A percentile compares a stretch with the other conserved stretches of the same genome.
These are phyloP conservation scores for Coffea canephora DNA, from an alignment of 257 asterid genomes.

Conservation along the genomic window DNA sequence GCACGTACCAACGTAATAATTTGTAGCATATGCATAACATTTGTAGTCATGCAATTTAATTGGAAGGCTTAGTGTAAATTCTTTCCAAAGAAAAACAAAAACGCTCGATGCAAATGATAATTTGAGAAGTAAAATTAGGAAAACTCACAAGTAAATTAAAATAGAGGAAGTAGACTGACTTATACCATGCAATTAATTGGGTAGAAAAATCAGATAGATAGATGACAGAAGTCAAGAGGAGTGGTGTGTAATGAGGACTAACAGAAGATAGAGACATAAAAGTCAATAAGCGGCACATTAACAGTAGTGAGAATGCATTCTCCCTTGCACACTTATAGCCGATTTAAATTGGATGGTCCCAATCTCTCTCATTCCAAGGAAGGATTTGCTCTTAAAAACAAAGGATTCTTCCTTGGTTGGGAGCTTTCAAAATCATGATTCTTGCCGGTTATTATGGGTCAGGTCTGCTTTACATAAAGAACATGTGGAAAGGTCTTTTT, in stretches of 20 bases:
- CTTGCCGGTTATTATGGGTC: constrained; percentile 66
- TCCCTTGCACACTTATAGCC: constrained; percentile 3
- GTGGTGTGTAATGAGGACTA: background rate
- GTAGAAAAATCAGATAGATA: background rate
- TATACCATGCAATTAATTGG: background rate
- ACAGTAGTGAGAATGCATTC: background rate
- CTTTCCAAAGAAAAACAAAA: too few relatives aligned
- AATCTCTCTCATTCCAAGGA: constrained; percentile 20
- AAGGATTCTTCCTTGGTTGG: constrained; percentile 44
- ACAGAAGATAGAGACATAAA: background rate
- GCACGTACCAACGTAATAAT: too few relatives aligned
- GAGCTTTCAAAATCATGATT: constrained; percentile 39
- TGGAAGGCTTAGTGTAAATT: too few relatives aligned
- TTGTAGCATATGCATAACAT: too few relatives aligned
- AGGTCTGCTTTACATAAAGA: constrained; percentile 37
- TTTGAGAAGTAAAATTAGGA: too few relatives aligned
- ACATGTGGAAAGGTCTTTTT: constrained; percentile 19
- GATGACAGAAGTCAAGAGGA: background rate
- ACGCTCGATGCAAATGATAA: too few relatives aligned
- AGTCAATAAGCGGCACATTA: constrained; percentile 1
- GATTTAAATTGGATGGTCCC: constrained; percentile 27
- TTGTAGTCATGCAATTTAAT: too few relatives aligned
- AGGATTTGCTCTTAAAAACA: constrained; percentile 26
- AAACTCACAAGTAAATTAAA: too few relatives aligned
- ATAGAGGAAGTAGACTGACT: too few relatives aligned